Conservation (phyloP, 495 filamentous ascomycete species). For the Talaromyces adpressus region DNA sequence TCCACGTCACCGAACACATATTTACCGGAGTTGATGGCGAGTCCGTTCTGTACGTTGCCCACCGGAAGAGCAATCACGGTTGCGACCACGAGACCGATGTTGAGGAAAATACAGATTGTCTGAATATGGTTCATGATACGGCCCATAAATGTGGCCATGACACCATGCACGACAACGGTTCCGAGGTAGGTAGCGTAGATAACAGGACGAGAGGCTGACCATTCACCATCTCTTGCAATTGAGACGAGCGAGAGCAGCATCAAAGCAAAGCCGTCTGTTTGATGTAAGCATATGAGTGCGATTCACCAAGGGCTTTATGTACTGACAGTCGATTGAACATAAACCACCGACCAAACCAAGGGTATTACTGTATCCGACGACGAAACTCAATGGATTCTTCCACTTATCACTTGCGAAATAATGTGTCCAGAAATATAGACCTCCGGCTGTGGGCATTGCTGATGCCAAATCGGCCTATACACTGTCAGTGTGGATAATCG, state of each 20-base stretch:
- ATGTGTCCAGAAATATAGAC: constrained; percentile 67
- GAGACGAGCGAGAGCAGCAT: constrained; percentile 52
- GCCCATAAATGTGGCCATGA: constrained; percentile 46
- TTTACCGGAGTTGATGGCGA: constrained; percentile 26
- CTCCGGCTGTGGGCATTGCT: constrained; percentile 64
- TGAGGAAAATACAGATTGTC: constrained; percentile 53
- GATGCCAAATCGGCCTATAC: constrained; percentile 58
- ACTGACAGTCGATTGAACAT: constrained; percentile 51
- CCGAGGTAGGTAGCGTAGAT: constrained; percentile 59
- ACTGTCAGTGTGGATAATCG: neutral
- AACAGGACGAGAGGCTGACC: constrained; percentile 50
- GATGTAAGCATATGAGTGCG: neutral
- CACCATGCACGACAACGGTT: constrained; percentile 50
- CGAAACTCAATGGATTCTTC: constrained; percentile 57
- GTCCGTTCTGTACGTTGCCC: constrained; percentile 32
- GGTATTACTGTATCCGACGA: constrained; percentile 68
- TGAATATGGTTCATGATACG: constrained; percentile 64
- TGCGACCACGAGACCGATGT: constrained; percentile 55
- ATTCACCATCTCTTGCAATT: constrained; percentile 56
- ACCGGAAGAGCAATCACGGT: constrained; percentile 61
- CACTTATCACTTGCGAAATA: constrained; percentile 54
- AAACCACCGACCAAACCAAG: constrained; percentile 59
- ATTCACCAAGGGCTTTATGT: neutral
- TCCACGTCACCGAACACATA: constrained; percentile 34
- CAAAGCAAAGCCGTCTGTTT: constrained; percentile 39